These are phyloP conservation scores for Cicer pinnatifidum DNA, from an alignment of 306 rosid genomes.

Conservation along the genomic window DNA sequence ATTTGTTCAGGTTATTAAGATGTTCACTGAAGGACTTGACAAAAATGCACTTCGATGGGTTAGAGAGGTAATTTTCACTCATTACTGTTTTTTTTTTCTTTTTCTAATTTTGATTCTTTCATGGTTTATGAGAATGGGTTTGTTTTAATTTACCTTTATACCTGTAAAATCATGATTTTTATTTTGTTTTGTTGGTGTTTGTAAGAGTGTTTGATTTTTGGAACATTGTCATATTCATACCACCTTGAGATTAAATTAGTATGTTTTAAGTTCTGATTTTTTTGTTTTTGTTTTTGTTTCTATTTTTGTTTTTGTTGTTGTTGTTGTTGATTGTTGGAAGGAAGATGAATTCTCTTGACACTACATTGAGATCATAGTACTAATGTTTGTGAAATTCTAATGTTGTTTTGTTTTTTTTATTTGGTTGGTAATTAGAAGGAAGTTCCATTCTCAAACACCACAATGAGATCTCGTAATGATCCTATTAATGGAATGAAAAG, in stretches of 20 bases:
- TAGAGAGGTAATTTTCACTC: constrained; percentile 63
- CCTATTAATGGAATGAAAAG: constrained; percentile 54
- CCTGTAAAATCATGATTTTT: constrained; percentile 39
- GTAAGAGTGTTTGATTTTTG: constrained; percentile 48
- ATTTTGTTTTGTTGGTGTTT: constrained; percentile 30
- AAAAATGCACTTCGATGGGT: constrained; percentile 88
- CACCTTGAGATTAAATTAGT: constrained; percentile 46
- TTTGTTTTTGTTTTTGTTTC: neutral
- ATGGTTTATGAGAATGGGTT: constrained; percentile 35
- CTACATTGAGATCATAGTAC: constrained; percentile 6
- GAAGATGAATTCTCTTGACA: constrained; percentile 45
- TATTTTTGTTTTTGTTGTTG: neutral
- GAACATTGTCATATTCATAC: too few species aligned
- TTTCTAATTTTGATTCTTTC: neutral
- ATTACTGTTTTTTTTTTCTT: neutral
- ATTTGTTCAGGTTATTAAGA: constrained; percentile 50
- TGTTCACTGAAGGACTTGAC: constrained; percentile 95
- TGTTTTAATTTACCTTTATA: constrained; percentile 8
- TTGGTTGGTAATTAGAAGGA: constrained; percentile 54
- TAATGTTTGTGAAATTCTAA: neutral
- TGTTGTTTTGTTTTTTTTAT: neutral
- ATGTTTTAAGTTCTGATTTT: constrained; percentile 20
- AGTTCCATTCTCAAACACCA: constrained; percentile 44
- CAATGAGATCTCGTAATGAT: constrained; percentile 67
- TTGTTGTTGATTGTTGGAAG: constrained; percentile 43